Evolutionary conservation across 257 asterid genomes (phyloP).

Genomic region (Asclepias syriaca): DNA sequence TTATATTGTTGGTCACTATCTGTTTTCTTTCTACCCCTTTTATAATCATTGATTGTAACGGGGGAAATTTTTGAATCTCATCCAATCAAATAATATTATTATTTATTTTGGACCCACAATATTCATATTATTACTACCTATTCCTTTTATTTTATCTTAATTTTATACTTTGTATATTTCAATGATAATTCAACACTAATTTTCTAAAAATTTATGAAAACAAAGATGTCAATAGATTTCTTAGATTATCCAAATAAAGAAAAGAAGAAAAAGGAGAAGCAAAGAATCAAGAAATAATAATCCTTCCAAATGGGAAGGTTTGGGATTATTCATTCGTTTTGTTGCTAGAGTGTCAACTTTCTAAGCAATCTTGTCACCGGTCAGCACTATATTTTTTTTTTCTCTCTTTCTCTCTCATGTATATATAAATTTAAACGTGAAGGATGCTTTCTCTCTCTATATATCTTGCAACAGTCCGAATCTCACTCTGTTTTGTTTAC

Average conservation of each 20-base stretch:
- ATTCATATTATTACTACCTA: neutral
- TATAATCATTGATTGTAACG: neutral
- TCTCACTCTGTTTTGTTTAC: conserved; percentile 17
- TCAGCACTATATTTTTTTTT: conserved; percentile 5
- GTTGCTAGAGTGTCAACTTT: neutral
- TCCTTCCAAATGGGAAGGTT: neutral
- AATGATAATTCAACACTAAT: too few species aligned
- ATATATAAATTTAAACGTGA: neutral
- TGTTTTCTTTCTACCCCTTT: neutral
- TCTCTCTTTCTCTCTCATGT: conserved; percentile 7
- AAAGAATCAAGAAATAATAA: neutral
- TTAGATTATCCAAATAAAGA: too few species aligned
- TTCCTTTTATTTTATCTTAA: too few species aligned
- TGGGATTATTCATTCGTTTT: neutral
- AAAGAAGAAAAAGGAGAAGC: too few species aligned
- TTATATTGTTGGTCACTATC: neutral
- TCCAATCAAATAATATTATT: neutral
- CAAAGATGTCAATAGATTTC: too few species aligned
- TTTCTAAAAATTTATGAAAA: too few species aligned
- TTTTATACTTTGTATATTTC: too few species aligned
- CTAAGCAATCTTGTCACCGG: neutral
- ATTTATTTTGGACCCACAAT: neutral
- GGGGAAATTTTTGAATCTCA: neutral
- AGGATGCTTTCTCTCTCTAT: conserved; percentile 11
- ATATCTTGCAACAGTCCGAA: conserved; percentile 24